A percentile compares a stretch with the other conserved stretches of the same genome.
phyloP scores from a whole-genome alignment of 2,329 filamentous ascomycete genomes.

The Trichoderma breve region DNA sequence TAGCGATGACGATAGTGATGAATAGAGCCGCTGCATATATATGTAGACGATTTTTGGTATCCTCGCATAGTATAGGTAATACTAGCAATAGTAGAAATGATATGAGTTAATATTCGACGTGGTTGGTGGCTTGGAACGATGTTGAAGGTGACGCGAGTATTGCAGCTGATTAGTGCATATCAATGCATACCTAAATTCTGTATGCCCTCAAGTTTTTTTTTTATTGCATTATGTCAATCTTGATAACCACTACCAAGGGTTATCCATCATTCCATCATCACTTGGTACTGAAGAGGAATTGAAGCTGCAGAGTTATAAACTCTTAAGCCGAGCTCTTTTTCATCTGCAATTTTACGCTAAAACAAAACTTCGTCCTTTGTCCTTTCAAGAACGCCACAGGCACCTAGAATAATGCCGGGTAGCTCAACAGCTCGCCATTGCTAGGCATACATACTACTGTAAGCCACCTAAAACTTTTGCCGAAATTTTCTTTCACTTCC shows the following conservation, averaged over 20 bases:
- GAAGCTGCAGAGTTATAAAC: background rate
- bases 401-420: background rate
- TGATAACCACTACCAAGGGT: no score
- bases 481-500: no score
- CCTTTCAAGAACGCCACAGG: background rate
- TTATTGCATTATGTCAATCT: no score
- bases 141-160: background rate
- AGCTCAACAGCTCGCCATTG: background rate
- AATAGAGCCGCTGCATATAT: background rate
- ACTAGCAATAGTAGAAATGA: background rate
- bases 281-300: background rate
- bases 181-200: background rate
- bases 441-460: background rate
- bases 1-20: background rate
- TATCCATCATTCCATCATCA: background rate
- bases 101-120: background rate
- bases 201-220: no score
- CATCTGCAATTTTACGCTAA: background rate
- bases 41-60: background rate
- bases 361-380: no score
- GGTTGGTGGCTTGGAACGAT: background rate
- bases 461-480: no score
- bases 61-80: background rate
- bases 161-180: background rate
- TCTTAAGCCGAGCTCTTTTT: background rate